Conservation (phyloP, 441 rosid species). For the Aquilaria agallochum region DNA sequence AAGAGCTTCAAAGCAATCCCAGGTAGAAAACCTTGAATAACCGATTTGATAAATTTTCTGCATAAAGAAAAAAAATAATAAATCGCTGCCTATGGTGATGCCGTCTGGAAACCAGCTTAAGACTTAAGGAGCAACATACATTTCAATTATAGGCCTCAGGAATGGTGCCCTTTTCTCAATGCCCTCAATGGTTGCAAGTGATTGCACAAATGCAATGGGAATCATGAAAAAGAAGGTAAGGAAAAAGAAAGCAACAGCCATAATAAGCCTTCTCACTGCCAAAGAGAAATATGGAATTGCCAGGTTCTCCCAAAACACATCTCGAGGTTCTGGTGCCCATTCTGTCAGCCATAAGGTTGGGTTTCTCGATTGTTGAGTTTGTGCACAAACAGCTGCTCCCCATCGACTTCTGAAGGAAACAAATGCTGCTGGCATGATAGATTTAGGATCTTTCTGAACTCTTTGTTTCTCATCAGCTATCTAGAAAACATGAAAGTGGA, state of each 20-base stretch:
- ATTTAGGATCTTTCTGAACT: constrained; percentile 60
- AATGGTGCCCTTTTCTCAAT: constrained; percentile 64
- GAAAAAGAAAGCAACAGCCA: constrained; percentile 73
- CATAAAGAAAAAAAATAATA: constrained; percentile 7
- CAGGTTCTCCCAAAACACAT: constrained; percentile 77
- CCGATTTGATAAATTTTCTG: constrained; percentile 55
- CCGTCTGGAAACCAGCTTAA: constrained; percentile 3
- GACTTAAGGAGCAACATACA: constrained; percentile 41
- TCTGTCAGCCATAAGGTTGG: constrained; percentile 88
- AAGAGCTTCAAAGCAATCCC: constrained; percentile 87
- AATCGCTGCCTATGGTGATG: constrained; percentile 2
- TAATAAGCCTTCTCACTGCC: constrained; percentile 54
- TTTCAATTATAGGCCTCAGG: constrained; percentile 52
- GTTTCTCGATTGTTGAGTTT: constrained; percentile 79
- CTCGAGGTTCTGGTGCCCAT: constrained; percentile 95
- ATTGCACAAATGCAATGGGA: constrained; percentile 81
- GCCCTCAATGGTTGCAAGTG: constrained; percentile 80
- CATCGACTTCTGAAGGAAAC: constrained; percentile 89
- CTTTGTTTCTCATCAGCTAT: constrained; percentile 52
- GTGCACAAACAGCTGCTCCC: constrained; percentile 96
- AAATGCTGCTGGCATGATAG: constrained; percentile 85
- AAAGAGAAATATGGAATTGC: constrained; percentile 85
- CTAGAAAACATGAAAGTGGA: constrained; percentile 33
- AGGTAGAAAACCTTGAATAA: constrained; percentile 75
- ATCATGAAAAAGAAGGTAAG: constrained; percentile 90